Evolutionary conservation across 495 filamentous ascomycete species (phyloP).

Genomic region (Trypethelium eluteriae): DNA sequence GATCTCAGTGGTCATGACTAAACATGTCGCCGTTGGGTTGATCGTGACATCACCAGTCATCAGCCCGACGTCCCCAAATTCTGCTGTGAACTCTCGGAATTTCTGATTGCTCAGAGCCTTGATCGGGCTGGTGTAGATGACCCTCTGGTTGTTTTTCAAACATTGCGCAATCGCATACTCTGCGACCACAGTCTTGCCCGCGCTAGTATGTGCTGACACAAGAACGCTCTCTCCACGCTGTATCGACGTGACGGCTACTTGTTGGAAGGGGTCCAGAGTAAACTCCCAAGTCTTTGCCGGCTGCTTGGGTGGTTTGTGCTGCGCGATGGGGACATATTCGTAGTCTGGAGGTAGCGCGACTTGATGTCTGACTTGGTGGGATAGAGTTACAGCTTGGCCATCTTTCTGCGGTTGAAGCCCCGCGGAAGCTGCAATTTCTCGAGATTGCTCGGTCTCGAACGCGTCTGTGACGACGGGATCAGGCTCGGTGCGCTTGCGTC

Average conservation of each 20-base stretch:
- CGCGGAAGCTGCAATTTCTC: slow-evolving; percentile 73
- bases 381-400: slow-evolving; percentile 67
- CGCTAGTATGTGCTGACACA: slow-evolving; percentile 94
- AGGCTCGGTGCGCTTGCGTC: slow-evolving; percentile 60
- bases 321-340: slow-evolving; percentile 81
- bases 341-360: slow-evolving; percentile 90
- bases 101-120: slow-evolving; percentile 98
- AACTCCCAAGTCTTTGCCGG: slow-evolving; percentile 81
- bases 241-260: slow-evolving; percentile 84
- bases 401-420: slow-evolving; percentile 65
- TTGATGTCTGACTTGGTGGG: slow-evolving; percentile 97
- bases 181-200: slow-evolving; percentile 94
- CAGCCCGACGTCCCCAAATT: slow-evolving; percentile 93
- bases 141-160: slow-evolving; percentile 90
- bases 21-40: slow-evolving; percentile 93
- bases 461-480: slow-evolving; percentile 85
- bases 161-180: slow-evolving; percentile 98
- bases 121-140: slow-evolving; percentile 98
- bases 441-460: slow-evolving; percentile 91
- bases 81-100: slow-evolving; percentile 87
- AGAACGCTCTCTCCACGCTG: slow-evolving; percentile 91
- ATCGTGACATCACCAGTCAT: slow-evolving; percentile 99
- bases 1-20: slow-evolving; percentile 99
- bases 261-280: slow-evolving; percentile 93
- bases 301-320: slow-evolving; percentile 77